A percentile compares a stretch with the other conserved stretches of the same genome.
Evolutionary conservation across 768 basidiomycete genomes (phyloP).

Genomic region (Collybiopsis luxurians): DNA sequence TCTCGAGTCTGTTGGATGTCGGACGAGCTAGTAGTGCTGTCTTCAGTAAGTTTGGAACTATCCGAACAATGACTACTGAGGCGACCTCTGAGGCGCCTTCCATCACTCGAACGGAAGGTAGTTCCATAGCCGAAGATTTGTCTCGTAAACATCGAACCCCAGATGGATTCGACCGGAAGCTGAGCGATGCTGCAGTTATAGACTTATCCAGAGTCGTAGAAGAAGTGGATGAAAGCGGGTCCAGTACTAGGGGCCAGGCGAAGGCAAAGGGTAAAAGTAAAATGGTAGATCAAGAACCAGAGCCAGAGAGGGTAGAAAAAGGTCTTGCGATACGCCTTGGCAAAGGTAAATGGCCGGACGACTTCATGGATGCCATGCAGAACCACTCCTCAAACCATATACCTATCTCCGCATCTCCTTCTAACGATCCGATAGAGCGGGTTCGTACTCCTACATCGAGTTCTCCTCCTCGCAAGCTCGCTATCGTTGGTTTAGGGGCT

Average conservation of each 20-base stretch:
- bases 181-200: constrained; percentile 58
- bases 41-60: constrained; percentile 70
- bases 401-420: constrained; percentile 23
- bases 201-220: constrained; percentile 71
- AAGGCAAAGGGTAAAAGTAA: constrained; percentile 5
- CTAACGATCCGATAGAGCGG: constrained; percentile 8
- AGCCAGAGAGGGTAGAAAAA: constrained; percentile 28
- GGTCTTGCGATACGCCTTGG: constrained; percentile 53
- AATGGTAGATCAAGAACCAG: constrained; percentile 14
- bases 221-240: constrained; percentile 62
- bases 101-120: constrained; percentile 63
- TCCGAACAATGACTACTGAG: constrained; percentile 81
- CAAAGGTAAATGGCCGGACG: constrained; percentile 84
- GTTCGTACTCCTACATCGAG: constrained; percentile 31
- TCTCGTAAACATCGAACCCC: constrained; percentile 33
- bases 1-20: constrained; percentile 64
- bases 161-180: constrained; percentile 45
- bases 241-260: constrained; percentile 31
- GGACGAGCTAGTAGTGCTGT: constrained; percentile 38
- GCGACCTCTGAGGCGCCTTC: constrained; percentile 74
- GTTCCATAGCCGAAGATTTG: constrained; percentile 49
- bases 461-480: constrained; percentile 53
- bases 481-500: constrained; percentile 41
- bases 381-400: neutral
- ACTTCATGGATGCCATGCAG: constrained; percentile 65